Percentiles rank a stretch among this genome's conserved stretches.
These are phyloP conservation scores for Candida sonorensis DNA, from an alignment of 805 yeast species.

Conservation along the genomic window DNA sequence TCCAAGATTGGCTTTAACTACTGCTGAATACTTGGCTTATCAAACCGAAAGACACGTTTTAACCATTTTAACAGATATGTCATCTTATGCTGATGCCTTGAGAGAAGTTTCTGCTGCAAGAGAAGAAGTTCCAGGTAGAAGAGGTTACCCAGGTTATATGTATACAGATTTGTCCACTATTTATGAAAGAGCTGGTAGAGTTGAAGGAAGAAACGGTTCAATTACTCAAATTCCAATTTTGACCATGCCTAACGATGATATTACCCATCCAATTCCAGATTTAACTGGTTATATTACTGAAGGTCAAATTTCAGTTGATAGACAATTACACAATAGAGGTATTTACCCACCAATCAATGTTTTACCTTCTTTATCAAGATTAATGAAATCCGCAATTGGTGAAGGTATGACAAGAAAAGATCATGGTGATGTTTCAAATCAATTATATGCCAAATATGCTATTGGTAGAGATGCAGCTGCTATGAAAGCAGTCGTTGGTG, in stretches of 20 bases:
- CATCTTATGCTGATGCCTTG: slow-evolving; percentile 98
- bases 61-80: slow-evolving; percentile 98
- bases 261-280: slow-evolving; percentile 99
- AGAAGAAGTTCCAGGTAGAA: slow-evolving; percentile 99
- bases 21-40: slow-evolving; percentile 97
- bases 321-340: slow-evolving; percentile 95
- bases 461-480: slow-evolving; percentile 99
- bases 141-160: slow-evolving; percentile 99
- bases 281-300: slow-evolving; percentile 99
- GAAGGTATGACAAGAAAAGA: slow-evolving; percentile 99
- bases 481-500: slow-evolving; percentile 99
- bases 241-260: slow-evolving; percentile 99
- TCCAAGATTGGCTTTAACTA: slow-evolving; percentile 96
- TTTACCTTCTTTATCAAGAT: slow-evolving; percentile 92
- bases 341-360: slow-evolving; percentile 98
- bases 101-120: slow-evolving; percentile 99
- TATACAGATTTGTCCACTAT: slow-evolving; percentile 98
- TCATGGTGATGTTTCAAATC: slow-evolving; percentile 99
- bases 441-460: slow-evolving; percentile 97
- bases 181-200: slow-evolving; percentile 99
- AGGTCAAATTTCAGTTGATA: slow-evolving; percentile 96
- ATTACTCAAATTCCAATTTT: slow-evolving; percentile 98
- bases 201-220: slow-evolving; percentile 99
- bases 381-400: slow-evolving; percentile 99
- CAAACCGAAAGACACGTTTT: slow-evolving; percentile 99